Evolutionary conservation across 2,329 filamentous ascomycete genomes (phyloP).

Genomic region (Elsinoe arachidis): DNA sequence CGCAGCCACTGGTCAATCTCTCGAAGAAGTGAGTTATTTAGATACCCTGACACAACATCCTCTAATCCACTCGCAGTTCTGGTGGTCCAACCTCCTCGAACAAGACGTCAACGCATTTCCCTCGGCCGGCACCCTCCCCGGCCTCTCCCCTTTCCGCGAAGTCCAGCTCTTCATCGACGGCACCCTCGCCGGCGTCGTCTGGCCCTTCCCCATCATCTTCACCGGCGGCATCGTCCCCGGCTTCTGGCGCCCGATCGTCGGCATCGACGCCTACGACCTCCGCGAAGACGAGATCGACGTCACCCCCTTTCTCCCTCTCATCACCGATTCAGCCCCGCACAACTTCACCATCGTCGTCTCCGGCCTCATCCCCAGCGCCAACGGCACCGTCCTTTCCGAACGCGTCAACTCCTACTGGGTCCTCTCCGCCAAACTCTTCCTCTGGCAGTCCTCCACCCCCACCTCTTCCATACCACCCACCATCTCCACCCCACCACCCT

Average conservation of each 20-base stretch:
- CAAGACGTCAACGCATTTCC: slow-evolving; percentile 53
- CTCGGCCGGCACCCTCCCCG: slow-evolving; percentile 48
- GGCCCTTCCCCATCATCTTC: slow-evolving; percentile 76
- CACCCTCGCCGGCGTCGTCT: slow-evolving; percentile 61
- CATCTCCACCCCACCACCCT: slow-evolving; percentile 34
- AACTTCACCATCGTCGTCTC: slow-evolving; percentile 59
- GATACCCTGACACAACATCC: background rate
- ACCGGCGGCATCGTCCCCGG: slow-evolving; percentile 71
- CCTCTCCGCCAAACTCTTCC: slow-evolving; percentile 68
- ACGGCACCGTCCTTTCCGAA: slow-evolving; percentile 43
- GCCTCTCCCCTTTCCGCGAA: slow-evolving; percentile 67
- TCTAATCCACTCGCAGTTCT: slow-evolving; percentile 44
- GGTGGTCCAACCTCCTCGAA: slow-evolving; percentile 70
- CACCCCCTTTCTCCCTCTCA: slow-evolving; percentile 61
- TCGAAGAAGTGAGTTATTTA: slow-evolving; percentile 48
- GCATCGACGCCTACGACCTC: slow-evolving; percentile 70
- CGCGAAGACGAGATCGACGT: slow-evolving; percentile 75
- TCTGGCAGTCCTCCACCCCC: slow-evolving; percentile 56
- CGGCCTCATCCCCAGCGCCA: slow-evolving; percentile 52
- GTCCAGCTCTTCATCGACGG: slow-evolving; percentile 69
- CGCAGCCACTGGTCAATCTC: slow-evolving; percentile 65
- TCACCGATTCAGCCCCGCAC: slow-evolving; percentile 58
- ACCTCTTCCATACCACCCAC: slow-evolving; percentile 36
- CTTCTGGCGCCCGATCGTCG: slow-evolving; percentile 70
- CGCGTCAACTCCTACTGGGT: slow-evolving; percentile 62